A percentile compares a stretch with the other conserved stretches of the same genome.
These are phyloP conservation scores for Trichosporon faecale DNA, from an alignment of 1,284 basidiomycete genomes.

Conservation along the genomic window DNA sequence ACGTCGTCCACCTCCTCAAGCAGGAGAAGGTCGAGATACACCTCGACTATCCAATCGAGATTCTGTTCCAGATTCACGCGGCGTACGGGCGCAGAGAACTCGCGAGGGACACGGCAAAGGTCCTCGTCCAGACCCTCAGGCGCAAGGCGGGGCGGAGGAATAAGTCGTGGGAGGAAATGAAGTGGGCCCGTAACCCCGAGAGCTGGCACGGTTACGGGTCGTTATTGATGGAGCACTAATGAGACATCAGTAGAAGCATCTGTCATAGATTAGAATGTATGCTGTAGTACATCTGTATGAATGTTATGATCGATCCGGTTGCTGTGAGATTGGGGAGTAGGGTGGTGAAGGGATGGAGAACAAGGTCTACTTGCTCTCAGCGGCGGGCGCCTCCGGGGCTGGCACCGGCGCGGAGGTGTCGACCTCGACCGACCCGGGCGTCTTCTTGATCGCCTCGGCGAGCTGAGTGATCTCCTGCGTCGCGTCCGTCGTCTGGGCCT, in stretches of 20 bases:
- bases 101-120: background rate
- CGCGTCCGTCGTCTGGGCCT: background rate
- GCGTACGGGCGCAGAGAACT: background rate
- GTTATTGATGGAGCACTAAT: background rate
- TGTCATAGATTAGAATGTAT: background rate
- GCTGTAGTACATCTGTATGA: constrained; percentile 2
- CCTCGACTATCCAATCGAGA: background rate
- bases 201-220: background rate
- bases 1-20: background rate
- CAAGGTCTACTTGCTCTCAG: background rate
- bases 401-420: background rate
- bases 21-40: background rate
- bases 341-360: background rate
- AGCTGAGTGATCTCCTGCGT: background rate
- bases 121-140: background rate
- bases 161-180: background rate
- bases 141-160: background rate
- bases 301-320: background rate
- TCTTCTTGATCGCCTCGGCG: background rate
- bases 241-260: background rate
- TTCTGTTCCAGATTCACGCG: background rate
- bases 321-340: background rate
- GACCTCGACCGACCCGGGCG: background rate
- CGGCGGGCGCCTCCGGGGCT: background rate
- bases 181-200: background rate